Evolutionary conservation across 2,329 filamentous ascomycete genomes (phyloP).

Genomic region (Neonectria hederae): DNA sequence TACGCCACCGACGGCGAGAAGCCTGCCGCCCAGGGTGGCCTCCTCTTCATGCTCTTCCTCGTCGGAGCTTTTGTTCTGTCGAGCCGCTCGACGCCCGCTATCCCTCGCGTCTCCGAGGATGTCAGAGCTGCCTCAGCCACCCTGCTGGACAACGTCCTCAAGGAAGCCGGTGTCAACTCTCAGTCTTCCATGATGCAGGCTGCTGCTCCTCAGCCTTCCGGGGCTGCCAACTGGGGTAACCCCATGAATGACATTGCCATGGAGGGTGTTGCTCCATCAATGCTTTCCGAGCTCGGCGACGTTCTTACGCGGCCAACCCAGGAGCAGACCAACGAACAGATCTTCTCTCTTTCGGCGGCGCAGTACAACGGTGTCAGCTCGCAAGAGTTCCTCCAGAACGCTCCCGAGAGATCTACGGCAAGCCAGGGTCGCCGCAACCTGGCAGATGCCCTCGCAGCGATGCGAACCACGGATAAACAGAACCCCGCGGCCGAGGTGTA

Average conservation of each 20-base stretch:
- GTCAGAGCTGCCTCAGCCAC: slow-evolving; percentile 81
- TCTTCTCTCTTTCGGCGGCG: slow-evolving; percentile 84
- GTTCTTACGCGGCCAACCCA: slow-evolving; percentile 78
- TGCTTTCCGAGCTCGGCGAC: slow-evolving; percentile 73
- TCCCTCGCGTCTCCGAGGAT: slow-evolving; percentile 82
- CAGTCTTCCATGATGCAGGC: slow-evolving; percentile 55
- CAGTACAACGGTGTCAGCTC: slow-evolving; percentile 83
- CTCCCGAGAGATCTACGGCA: slow-evolving; percentile 59
- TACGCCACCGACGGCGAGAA: slow-evolving; percentile 65
- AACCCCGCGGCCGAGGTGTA: slow-evolving; percentile 84
- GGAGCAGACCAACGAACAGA: slow-evolving; percentile 87
- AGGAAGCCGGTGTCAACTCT: slow-evolving; percentile 74
- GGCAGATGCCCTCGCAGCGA: slow-evolving; percentile 80
- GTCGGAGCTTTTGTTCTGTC: slow-evolving; percentile 96
- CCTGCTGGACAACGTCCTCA: slow-evolving; percentile 82
- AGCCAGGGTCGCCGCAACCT: slow-evolving; percentile 77
- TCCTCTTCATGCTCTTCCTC: slow-evolving; percentile 95
- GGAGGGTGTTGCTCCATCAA: slow-evolving; percentile 61
- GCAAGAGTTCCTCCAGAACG: slow-evolving; percentile 73
- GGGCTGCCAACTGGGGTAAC: slow-evolving; percentile 50
- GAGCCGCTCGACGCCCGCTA: slow-evolving; percentile 76
- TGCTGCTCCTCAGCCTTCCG: slow-evolving; percentile 63
- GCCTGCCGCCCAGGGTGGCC: slow-evolving; percentile 77
- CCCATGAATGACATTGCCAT: slow-evolving; percentile 52
- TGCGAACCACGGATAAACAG: slow-evolving; percentile 77